Evolutionary conservation across 805 yeast species (phyloP).

Genomic region (Lipomyces starkeyi): DNA sequence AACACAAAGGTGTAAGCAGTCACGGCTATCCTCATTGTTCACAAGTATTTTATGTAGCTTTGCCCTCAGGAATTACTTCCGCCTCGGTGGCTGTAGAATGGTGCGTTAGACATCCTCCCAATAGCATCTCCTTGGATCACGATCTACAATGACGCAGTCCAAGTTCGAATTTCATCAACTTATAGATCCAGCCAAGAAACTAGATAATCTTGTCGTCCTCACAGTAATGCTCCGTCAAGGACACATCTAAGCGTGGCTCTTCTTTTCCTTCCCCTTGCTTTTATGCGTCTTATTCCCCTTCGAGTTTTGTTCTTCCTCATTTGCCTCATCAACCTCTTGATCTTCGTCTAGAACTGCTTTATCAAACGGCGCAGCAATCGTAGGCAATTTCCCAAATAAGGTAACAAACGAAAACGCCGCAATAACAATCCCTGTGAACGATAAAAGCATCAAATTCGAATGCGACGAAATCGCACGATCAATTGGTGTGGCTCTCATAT

Average conservation of each 20-base stretch:
- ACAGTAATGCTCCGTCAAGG: not conserved
- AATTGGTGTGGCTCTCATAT: slow-evolving; percentile 33
- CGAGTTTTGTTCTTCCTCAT: not conserved
- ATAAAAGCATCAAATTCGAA: slow-evolving; percentile 37
- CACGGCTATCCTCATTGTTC: too few relatives aligned
- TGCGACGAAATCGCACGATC: slow-evolving; percentile 37
- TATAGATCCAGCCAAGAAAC: not conserved
- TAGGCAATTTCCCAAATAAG: slow-evolving; percentile 14
- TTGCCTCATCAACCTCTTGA: not conserved
- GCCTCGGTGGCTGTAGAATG: too few relatives aligned
- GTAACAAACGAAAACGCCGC: slow-evolving; percentile 37
- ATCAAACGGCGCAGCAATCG: not conserved
- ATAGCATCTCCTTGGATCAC: too few relatives aligned
- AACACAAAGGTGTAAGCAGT: too few relatives aligned
- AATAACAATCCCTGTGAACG: slow-evolving; percentile 42
- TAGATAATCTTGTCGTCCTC: not conserved
- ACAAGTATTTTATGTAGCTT: too few relatives aligned
- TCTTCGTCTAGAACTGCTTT: not conserved
- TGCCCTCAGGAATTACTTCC: too few relatives aligned
- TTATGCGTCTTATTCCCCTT: not conserved
- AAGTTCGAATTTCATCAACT: too few relatives aligned
- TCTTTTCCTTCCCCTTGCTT: not conserved
- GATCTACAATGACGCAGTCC: too few relatives aligned
- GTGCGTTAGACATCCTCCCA: too few relatives aligned
- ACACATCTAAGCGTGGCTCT: not conserved